Conservation (phyloP, 176 grass and related monocot species). For the Cymbopogon citratus region DNA sequence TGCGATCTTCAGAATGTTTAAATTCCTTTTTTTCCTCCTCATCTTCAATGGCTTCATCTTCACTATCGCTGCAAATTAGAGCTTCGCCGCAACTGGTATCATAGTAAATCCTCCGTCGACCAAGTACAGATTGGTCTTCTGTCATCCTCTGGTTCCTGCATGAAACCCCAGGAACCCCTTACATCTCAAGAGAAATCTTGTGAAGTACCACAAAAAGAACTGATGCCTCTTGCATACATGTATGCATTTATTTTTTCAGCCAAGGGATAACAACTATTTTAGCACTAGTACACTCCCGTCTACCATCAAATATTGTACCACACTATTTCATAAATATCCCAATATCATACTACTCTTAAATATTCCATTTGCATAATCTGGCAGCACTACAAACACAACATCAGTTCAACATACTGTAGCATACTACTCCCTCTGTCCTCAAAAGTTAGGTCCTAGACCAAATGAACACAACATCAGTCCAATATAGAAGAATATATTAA, state of each 20-base stretch:
- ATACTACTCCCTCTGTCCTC: not conserved
- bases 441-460: not conserved
- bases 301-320: not conserved
- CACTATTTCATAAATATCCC: not conserved
- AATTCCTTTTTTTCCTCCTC: slow-evolving; percentile 78
- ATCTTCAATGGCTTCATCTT: slow-evolving; percentile 80
- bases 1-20: slow-evolving; percentile 58
- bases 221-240: not conserved
- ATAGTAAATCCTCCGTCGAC: slow-evolving; percentile 84
- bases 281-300: not conserved
- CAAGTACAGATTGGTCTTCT: slow-evolving; percentile 93
- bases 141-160: slow-evolving; percentile 87
- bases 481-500: not conserved
- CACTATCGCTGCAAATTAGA: slow-evolving; percentile 86
- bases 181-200: slow-evolving; percentile 2
- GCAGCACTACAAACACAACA: not conserved
- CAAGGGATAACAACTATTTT: not conserved
- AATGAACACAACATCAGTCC: too few relatives aligned
- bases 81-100: slow-evolving; percentile 78
- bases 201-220: not conserved
- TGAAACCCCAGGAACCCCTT: not conserved
- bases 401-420: not conserved
- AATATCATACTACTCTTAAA: not conserved
- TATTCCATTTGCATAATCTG: not conserved
- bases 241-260: not conserved